Conservation (phyloP, 768 basidiomycete species). For the Mrakia frigida region DNA sequence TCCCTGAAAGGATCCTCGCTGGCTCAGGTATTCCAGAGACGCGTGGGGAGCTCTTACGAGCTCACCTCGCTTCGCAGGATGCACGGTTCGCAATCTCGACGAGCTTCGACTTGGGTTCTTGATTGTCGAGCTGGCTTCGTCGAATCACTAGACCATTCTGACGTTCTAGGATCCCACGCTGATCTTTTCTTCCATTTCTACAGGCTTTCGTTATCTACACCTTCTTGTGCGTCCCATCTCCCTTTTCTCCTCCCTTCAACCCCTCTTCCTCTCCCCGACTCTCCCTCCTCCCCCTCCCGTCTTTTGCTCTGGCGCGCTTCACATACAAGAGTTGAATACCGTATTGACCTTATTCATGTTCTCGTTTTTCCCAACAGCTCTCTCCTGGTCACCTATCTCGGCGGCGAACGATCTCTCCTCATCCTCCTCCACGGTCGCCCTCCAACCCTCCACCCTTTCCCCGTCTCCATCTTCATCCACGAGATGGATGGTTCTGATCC, state of each 20-base stretch:
- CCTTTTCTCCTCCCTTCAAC: too few species aligned
- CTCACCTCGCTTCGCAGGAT: not conserved
- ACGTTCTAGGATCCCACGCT: not conserved
- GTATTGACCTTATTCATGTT: too few species aligned
- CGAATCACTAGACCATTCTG: not conserved
- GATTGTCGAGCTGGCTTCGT: not conserved
- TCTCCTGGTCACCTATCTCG: slow-evolving; percentile 47
- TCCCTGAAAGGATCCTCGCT: not conserved
- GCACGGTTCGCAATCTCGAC: not conserved
- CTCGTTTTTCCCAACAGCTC: slow-evolving; percentile 10
- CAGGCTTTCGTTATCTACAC: slow-evolving; percentile 49
- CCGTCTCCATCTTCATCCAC: slow-evolving; percentile 69
- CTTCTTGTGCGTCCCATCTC: slow-evolving; percentile 36
- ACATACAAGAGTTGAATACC: too few species aligned
- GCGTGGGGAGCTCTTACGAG: not conserved
- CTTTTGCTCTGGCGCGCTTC: not conserved
- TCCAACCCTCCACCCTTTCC: slow-evolving; percentile 81
- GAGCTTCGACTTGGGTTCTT: not conserved
- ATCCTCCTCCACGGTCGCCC: slow-evolving; percentile 86
- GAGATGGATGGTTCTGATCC: slow-evolving; percentile 95
- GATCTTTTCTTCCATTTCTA: slow-evolving; percentile 79
- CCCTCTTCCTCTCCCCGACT: not conserved
- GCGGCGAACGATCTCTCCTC: slow-evolving; percentile 87
- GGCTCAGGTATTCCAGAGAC: too few species aligned
- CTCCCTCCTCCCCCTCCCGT: not conserved